Evolutionary conservation across 495 filamentous ascomycete species (phyloP).

Genomic region (Aspergillus asperescens): DNA sequence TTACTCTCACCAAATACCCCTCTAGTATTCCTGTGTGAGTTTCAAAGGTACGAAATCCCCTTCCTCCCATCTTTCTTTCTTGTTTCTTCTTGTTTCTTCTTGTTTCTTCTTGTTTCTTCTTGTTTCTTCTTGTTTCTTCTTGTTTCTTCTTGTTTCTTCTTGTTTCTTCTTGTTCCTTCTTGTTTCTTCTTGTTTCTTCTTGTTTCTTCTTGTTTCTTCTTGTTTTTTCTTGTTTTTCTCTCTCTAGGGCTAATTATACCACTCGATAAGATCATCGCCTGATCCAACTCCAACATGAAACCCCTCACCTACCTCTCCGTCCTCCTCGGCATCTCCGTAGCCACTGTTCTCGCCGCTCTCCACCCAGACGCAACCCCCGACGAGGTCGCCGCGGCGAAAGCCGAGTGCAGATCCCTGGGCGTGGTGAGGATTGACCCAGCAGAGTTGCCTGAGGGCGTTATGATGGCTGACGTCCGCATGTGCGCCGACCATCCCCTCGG

Average conservation of each 20-base stretch:
- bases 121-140: background rate
- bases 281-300: conserved; percentile 19
- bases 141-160: background rate
- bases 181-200: conserved; percentile 12
- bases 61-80: conserved; percentile 16
- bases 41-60: conserved; percentile 14
- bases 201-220: conserved; percentile 12
- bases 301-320: conserved; percentile 17
- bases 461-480: conserved; percentile 19
- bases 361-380: conserved; percentile 20
- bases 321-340: conserved; percentile 18
- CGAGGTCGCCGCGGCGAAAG: conserved; percentile 20
- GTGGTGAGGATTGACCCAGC: conserved; percentile 21
- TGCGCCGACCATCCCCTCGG: conserved; percentile 21
- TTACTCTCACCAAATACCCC: conserved; percentile 10
- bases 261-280: conserved; percentile 12
- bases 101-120: conserved; percentile 9
- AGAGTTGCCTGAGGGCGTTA: conserved; percentile 19
- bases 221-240: background rate
- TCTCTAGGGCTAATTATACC: conserved; percentile 13
- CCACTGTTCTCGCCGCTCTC: conserved; percentile 17
- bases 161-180: conserved; percentile 11
- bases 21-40: conserved; percentile 13
- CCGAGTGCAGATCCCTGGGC: conserved; percentile 20
- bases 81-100: conserved; percentile 10